Evolutionary conservation across 345 rosid genomes (phyloP), one percentile per base, ranked within the genome.

Genomic region (Capsella bursapastoris): DNA sequence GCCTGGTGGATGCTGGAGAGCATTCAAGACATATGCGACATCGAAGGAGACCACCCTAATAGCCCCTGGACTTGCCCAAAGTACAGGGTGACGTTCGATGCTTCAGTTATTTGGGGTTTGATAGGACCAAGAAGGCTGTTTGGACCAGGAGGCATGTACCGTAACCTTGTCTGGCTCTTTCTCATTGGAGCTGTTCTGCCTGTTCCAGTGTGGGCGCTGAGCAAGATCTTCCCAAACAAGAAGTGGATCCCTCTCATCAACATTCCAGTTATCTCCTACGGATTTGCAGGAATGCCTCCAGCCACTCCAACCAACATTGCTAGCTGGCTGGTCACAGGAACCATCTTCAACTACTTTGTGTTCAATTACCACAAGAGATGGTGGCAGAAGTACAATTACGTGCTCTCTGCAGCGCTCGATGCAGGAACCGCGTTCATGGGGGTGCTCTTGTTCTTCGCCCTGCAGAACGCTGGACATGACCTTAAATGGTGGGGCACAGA

Each of bases 361-460:
- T 96, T 96, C 86, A 84, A 81, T 38, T 90, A 84, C 89, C 90
- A 83, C 80, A 92, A 88, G 83, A 78, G 90, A 25, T 96, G 99
- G 98, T 96, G 99, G 99, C 97, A 96, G 92, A 92, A 85, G 74
- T 96, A 96, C 71, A 96, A 92, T 64, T 96, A 96, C 31, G 88
- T 96, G 8, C 85, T 96, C n/a, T 96, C 99, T 2, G 98, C 97
- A 3, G 96, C 99, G 22, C 77, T 96, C 45, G 99, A 96, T 58
- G 99, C 99, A 0, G 99, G 99, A 65, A 96, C 99, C 0, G 98
- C 99, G 2, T 96, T 96, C 86, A 96, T 96, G 98, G 99, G 87
- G 0, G 99, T 95, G 45, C 65, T 95, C 22, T 51, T 95, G 83
- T 95, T 95, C 87, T 92, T 96, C 15, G 95, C 95, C 4, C 50